Conservation (phyloP, 805 yeast genomes). For the Wickerhamiella galacta region DNA sequence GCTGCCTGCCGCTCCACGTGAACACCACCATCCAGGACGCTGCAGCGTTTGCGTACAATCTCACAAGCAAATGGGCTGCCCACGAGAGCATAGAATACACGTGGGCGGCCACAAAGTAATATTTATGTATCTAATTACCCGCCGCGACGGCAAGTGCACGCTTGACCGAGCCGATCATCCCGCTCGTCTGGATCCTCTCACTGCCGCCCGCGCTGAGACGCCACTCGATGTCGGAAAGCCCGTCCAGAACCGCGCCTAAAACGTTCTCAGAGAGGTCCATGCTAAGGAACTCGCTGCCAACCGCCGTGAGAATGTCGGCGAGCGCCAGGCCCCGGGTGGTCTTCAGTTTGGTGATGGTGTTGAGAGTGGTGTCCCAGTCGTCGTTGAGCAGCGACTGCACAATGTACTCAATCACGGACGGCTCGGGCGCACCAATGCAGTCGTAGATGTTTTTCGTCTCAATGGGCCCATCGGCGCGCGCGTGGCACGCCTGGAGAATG, state of each 20-base stretch:
- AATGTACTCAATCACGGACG: slow-evolving; percentile 60
- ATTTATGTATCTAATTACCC: no score
- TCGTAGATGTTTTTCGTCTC: slow-evolving; percentile 69
- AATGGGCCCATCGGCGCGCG: slow-evolving; percentile 50
- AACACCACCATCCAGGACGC: slow-evolving; percentile 25
- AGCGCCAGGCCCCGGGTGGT: slow-evolving; percentile 71
- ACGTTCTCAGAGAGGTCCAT: slow-evolving; percentile 49
- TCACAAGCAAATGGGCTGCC: slow-evolving; percentile 24
- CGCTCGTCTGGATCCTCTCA: slow-evolving; percentile 78
- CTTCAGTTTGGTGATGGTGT: slow-evolving; percentile 50
- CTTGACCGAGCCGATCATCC: slow-evolving; percentile 75
- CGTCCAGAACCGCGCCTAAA: slow-evolving; percentile 46
- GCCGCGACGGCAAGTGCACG: slow-evolving; percentile 46
- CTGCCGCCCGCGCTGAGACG: slow-evolving; percentile 85
- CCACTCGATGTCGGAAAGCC: slow-evolving; percentile 77
- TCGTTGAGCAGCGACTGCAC: slow-evolving; percentile 66
- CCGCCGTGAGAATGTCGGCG: slow-evolving; percentile 65
- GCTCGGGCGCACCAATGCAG: slow-evolving; percentile 92
- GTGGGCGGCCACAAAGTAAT: slow-evolving; percentile 13
- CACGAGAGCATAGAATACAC: slow-evolving; percentile 16
- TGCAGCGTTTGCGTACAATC: slow-evolving; percentile 24
- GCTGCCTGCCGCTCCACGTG: slow-evolving; percentile 23
- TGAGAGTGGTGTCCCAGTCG: slow-evolving; percentile 68
- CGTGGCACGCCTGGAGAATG: slow-evolving; percentile 84
- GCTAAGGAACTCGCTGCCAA: slow-evolving; percentile 51